These are phyloP conservation scores for Bipolaris bicolor DNA, from an alignment of 2,329 filamentous ascomycete species.

Conservation along the genomic window DNA sequence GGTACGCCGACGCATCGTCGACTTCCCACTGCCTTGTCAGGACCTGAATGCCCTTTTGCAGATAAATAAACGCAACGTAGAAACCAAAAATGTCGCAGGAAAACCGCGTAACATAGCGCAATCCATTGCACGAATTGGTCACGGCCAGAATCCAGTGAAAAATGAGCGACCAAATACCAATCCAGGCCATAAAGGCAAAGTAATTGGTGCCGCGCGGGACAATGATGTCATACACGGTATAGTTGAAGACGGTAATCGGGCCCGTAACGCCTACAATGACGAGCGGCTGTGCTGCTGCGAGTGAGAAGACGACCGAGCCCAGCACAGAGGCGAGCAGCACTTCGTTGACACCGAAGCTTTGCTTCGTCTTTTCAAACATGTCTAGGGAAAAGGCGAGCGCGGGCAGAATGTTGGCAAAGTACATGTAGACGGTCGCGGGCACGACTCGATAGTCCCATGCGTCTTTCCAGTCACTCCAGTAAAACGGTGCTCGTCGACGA, in stretches of 20 bases:
- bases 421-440: constrained; percentile 89
- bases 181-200: constrained; percentile 90
- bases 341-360: constrained; percentile 89
- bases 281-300: constrained; percentile 81
- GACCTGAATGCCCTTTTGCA: constrained; percentile 89
- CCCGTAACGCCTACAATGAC: constrained; percentile 91
- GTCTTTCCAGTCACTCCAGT: constrained; percentile 81
- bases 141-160: constrained; percentile 85
- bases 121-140: constrained; percentile 84
- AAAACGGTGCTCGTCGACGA: constrained; percentile 75
- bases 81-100: constrained; percentile 94
- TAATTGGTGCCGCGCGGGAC: constrained; percentile 77
- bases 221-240: constrained; percentile 92
- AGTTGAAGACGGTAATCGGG: constrained; percentile 94
- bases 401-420: constrained; percentile 90
- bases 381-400: constrained; percentile 88
- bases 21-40: constrained; percentile 73
- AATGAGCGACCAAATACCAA: constrained; percentile 83
- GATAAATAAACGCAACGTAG: constrained; percentile 89
- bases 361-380: constrained; percentile 88
- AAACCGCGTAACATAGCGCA: constrained; percentile 90
- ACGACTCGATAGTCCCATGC: constrained; percentile 91
- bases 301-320: constrained; percentile 78
- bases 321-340: constrained; percentile 85
- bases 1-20: constrained; percentile 70